Evolutionary conservation across 495 filamentous ascomycete species (phyloP).

Genomic region (Hypoxylon fuscum): DNA sequence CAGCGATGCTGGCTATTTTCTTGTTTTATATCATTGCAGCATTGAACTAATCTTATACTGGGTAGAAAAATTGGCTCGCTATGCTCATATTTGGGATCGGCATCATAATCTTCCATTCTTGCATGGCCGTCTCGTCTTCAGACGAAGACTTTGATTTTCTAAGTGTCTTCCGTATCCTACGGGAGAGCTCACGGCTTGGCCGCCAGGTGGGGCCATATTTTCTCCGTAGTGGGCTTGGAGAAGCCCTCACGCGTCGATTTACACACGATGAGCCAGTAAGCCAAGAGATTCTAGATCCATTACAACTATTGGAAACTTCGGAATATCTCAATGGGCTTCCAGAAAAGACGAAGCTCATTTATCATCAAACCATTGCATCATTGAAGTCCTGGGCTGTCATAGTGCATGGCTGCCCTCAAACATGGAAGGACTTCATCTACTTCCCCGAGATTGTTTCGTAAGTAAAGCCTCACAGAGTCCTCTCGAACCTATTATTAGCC

Average conservation of each 20-base stretch:
- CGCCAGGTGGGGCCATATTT: neutral
- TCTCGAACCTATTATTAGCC: neutral
- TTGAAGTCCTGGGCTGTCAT: neutral
- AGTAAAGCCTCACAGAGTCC: neutral
- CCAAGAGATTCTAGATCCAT: neutral
- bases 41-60: neutral
- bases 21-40: no score
- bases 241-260: neutral
- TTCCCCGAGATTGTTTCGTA: neutral
- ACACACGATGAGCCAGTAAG: neutral
- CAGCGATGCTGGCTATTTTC: no score
- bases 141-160: neutral
- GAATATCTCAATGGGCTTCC: neutral
- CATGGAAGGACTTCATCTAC: neutral
- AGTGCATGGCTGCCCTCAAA: neutral
- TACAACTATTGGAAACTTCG: neutral
- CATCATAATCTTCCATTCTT: neutral
- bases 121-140: neutral
- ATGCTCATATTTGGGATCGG: conserved; percentile 1
- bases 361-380: neutral
- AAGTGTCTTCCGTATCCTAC: neutral
- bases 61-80: neutral
- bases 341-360: neutral
- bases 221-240: neutral
- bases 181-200: neutral